Conservation (phyloP, 768 basidiomycete genomes). For the Lactarius deliciosus region DNA sequence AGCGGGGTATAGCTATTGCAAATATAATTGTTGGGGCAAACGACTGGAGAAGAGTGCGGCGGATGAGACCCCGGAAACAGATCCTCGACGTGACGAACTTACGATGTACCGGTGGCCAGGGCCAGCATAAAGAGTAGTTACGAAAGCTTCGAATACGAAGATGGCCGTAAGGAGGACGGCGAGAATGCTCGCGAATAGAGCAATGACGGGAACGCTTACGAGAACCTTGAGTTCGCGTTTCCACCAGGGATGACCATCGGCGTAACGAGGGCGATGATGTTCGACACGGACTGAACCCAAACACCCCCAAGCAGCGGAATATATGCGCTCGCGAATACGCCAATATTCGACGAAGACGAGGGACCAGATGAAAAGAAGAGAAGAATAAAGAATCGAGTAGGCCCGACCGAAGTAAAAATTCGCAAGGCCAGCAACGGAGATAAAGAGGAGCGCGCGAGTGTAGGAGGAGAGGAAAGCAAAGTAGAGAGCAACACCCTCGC, state of each 20-base stretch:
- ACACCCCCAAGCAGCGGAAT: slow-evolving; percentile 83
- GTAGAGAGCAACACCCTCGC: slow-evolving; percentile 81
- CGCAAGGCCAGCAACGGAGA: slow-evolving; percentile 65
- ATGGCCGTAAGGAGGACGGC: slow-evolving; percentile 73
- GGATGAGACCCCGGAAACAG: not conserved
- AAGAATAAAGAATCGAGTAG: slow-evolving; percentile 77
- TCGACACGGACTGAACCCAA: slow-evolving; percentile 77
- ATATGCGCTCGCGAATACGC: slow-evolving; percentile 79
- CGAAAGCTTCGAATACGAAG: slow-evolving; percentile 88
- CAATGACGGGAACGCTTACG: slow-evolving; percentile 68
- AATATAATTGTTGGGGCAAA: slow-evolving; percentile 86
- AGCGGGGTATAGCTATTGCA: slow-evolving; percentile 72
- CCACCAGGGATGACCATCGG: slow-evolving; percentile 64
- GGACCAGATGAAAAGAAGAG: slow-evolving; percentile 78
- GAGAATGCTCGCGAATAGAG: slow-evolving; percentile 69
- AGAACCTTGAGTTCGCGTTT: slow-evolving; percentile 65
- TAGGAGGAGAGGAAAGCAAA: slow-evolving; percentile 88
- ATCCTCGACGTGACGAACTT: slow-evolving; percentile 35
- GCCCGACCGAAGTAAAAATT: slow-evolving; percentile 70
- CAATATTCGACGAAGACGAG: slow-evolving; percentile 89
- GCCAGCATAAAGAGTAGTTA: slow-evolving; percentile 84
- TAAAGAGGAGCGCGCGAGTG: slow-evolving; percentile 74
- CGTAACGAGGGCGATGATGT: slow-evolving; percentile 61
- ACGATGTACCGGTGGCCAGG: slow-evolving; percentile 79
- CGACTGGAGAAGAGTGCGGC: slow-evolving; percentile 44